Conservation (phyloP, 306 rosid genomes). For the Cyamopsis tetragonoloba region DNA sequence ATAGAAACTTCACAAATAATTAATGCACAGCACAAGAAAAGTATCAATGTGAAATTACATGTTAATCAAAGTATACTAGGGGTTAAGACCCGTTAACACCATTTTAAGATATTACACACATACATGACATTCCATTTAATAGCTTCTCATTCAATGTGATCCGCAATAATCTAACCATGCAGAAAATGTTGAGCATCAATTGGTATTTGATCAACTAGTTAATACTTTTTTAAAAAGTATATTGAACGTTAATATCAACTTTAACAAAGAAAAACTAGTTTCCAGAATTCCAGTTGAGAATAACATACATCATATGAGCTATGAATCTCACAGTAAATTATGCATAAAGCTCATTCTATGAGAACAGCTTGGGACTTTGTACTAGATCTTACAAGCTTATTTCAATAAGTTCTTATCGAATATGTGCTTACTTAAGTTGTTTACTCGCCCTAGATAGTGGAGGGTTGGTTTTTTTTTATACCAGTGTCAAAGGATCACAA, state of each 20-base stretch:
- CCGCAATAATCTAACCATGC: background rate
- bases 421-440: too few species aligned
- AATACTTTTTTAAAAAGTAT: background rate
- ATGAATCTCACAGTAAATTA: background rate
- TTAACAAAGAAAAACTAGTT: background rate
- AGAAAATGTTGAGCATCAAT: background rate
- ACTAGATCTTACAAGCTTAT: too few species aligned
- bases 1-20: background rate
- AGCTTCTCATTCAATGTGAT: background rate
- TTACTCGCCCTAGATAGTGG: too few species aligned
- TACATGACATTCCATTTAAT: background rate
- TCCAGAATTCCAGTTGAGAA: background rate
- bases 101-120: background rate
- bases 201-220: slow-evolving; percentile 7
- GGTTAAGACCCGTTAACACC: background rate
- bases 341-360: background rate
- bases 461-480: background rate
- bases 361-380: too few species aligned
- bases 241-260: too few species aligned
- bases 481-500: background rate
- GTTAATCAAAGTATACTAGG: background rate
- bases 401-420: too few species aligned
- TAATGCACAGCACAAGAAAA: background rate
- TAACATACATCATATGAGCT: background rate
- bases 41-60: background rate